phyloP scores from a whole-genome alignment of 148 eudicot species.

The Agrostemma githago region DNA sequence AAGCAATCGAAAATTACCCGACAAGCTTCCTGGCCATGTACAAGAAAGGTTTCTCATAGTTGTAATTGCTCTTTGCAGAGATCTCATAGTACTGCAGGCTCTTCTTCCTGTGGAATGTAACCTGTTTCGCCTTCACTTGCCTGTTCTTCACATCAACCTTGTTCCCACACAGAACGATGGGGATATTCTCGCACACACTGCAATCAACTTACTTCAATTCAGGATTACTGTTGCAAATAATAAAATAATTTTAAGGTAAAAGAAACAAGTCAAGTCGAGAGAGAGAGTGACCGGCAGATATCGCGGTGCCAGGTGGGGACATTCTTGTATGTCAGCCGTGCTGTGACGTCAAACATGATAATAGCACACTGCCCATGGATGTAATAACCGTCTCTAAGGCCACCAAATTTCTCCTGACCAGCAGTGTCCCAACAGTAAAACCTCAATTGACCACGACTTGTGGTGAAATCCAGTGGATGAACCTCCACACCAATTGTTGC shows the following conservation, averaged over 20 bases:
- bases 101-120: slow-evolving; percentile 40
- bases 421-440: slow-evolving; percentile 43
- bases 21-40: slow-evolving; percentile 39
- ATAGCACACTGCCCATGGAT: slow-evolving; percentile 36
- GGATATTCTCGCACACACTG: slow-evolving; percentile 38
- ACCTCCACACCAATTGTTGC: slow-evolving; percentile 43
- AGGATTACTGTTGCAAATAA: neutral
- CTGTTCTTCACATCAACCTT: slow-evolving; percentile 38
- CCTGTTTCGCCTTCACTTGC: slow-evolving; percentile 37
- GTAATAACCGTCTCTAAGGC: slow-evolving; percentile 39
- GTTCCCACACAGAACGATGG: slow-evolving; percentile 39
- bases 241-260: neutral
- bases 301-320: slow-evolving; percentile 23
- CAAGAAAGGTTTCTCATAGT: slow-evolving; percentile 41
- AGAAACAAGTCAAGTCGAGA: neutral
- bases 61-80: slow-evolving; percentile 42
- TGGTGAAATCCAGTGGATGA: slow-evolving; percentile 36
- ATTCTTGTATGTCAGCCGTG: slow-evolving; percentile 26
- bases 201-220: neutral
- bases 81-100: slow-evolving; percentile 40
- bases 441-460: slow-evolving; percentile 27
- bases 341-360: slow-evolving; percentile 28
- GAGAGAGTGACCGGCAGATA: slow-evolving; percentile 18
- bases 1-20: slow-evolving; percentile 21
- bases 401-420: slow-evolving; percentile 43